These are phyloP conservation scores for Cadophora malorum DNA, from an alignment of 2,329 filamentous ascomycete genomes.

Conservation along the genomic window DNA sequence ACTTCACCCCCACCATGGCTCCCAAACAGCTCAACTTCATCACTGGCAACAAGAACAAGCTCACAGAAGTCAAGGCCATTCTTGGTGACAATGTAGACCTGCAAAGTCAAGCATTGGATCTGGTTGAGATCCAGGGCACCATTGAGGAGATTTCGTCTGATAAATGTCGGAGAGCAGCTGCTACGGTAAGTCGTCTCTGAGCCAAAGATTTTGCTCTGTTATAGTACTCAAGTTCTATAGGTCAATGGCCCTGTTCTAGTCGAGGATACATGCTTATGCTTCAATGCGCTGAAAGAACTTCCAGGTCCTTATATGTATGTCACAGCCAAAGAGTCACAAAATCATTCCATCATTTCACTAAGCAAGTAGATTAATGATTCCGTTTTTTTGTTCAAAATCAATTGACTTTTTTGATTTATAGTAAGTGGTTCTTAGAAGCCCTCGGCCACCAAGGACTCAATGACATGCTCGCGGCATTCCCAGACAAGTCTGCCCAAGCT, in stretches of 20 bases:
- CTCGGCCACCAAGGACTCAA: conserved; percentile 87
- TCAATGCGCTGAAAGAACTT: conserved; percentile 86
- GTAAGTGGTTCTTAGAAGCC: conserved; percentile 91
- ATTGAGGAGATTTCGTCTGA: conserved; percentile 90
- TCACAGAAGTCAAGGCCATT: conserved; percentile 87
- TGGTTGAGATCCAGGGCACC: conserved; percentile 89
- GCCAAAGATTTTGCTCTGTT: neutral
- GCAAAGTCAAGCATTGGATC: conserved; percentile 75
- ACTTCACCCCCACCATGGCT: conserved; percentile 31
- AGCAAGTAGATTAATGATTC: neutral
- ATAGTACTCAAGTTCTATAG: conserved; percentile 50
- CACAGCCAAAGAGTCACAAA: neutral
- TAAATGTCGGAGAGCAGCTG: conserved; percentile 85
- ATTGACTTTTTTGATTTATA: conserved; percentile 47
- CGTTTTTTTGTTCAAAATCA: neutral
- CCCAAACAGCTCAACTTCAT: conserved; percentile 80
- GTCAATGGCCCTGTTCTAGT: conserved; percentile 87
- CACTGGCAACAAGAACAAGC: conserved; percentile 94
- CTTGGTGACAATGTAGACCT: conserved; percentile 75
- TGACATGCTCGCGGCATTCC: conserved; percentile 85
- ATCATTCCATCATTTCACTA: neutral
- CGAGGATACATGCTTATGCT: conserved; percentile 95
- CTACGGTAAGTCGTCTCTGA: conserved; percentile 61
- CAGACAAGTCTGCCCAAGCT: conserved; percentile 89
- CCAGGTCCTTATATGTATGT: conserved; percentile 93